Base-by-base conservation (phyloP, 2,329 filamentous ascomycete species). In the Exophiala mesophila region DNA sequence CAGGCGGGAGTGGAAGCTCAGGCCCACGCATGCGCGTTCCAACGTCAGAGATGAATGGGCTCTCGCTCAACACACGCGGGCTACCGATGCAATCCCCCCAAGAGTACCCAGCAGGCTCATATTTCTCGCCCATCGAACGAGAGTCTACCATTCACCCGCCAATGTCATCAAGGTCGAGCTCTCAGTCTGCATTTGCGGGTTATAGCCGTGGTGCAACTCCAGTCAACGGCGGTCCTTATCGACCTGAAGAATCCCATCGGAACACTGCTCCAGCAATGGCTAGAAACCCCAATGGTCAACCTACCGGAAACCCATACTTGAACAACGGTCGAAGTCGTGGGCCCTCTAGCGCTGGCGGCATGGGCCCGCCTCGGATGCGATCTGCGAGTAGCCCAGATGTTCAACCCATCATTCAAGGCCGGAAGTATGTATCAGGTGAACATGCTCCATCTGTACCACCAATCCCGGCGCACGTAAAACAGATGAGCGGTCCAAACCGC, bases 371-470 rank as follows among this genome's bases (percentile, higher is more conserved):
- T 83, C 59, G 88, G 53, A 83, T 86, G 67, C 79, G 92, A 52
- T 95, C 89, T 26, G 94, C 94, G 58, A 97, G 90, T 67, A 96
- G 89, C 50, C 90, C 92, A 5, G 89, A 97, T 62, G 95, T 95
- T 55, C 87, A 94, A 39, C 77, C 81, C 39, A 74, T 76, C 50
- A 74, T 74, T 36, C 68, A 73, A 33, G 57, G 62, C 10, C 63
- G 66, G 45, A 68, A 68, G 36, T 69, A 69, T 48, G 62, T 59
- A 64, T 65, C 70, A 62, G 61, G 66, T 21, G 69, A 72, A 47
- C 68, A 70, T 49, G 76, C 88, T 4, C 85, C 85, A 4, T 78
- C 78, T 8, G 83, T 89, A 9, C 85, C 85, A 5, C 83, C 85
- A 4, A 88, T 89, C 38, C 85, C 85, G 17, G 68, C 82, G 15